These are phyloP conservation scores for Entelexis sorbosivorans DNA, from an alignment of 1,139 yeast genomes.

Conservation along the genomic window DNA sequence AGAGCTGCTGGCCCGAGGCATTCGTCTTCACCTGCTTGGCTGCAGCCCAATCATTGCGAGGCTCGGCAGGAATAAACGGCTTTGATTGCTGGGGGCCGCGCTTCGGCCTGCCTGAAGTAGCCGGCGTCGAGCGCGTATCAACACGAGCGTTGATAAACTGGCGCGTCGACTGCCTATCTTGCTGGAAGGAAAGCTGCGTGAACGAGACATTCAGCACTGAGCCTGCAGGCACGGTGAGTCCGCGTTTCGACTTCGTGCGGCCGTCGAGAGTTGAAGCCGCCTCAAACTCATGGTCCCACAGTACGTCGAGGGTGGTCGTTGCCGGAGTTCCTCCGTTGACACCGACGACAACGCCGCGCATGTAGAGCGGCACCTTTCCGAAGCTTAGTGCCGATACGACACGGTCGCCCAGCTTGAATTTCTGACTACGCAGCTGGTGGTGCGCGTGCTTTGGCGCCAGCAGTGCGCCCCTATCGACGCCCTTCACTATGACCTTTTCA, in stretches of 20 bases:
- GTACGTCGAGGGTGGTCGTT: slow-evolving; percentile 48
- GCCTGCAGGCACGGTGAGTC: slow-evolving; percentile 71
- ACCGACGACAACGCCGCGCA: slow-evolving; percentile 86
- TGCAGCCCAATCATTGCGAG: slow-evolving; percentile 2
- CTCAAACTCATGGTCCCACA: slow-evolving; percentile 73
- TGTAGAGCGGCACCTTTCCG: slow-evolving; percentile 80
- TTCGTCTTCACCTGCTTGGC: not conserved
- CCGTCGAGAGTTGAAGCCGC: slow-evolving; percentile 79
- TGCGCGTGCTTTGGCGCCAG: slow-evolving; percentile 66
- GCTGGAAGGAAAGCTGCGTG: slow-evolving; percentile 47
- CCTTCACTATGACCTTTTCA: slow-evolving; percentile 40
- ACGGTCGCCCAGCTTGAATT: slow-evolving; percentile 78
- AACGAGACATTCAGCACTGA: slow-evolving; percentile 66
- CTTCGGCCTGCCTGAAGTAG: not conserved
- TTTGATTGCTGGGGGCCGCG: not conserved
- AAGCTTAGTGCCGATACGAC: slow-evolving; percentile 75
- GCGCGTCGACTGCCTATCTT: not conserved
- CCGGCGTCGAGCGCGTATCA: slow-evolving; percentile 2
- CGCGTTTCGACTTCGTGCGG: slow-evolving; percentile 65
- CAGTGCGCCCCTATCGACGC: slow-evolving; percentile 78
- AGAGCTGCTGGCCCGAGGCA: not conserved
- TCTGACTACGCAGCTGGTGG: slow-evolving; percentile 62
- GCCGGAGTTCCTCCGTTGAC: slow-evolving; percentile 47
- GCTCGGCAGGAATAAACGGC: slow-evolving; percentile 14
- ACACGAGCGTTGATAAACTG: slow-evolving; percentile 12